A percentile compares a stretch with the other conserved stretches of the same genome.
Evolutionary conservation across 208 protist species (phyloP).

Genomic region (Crithidia thermophila): DNA sequence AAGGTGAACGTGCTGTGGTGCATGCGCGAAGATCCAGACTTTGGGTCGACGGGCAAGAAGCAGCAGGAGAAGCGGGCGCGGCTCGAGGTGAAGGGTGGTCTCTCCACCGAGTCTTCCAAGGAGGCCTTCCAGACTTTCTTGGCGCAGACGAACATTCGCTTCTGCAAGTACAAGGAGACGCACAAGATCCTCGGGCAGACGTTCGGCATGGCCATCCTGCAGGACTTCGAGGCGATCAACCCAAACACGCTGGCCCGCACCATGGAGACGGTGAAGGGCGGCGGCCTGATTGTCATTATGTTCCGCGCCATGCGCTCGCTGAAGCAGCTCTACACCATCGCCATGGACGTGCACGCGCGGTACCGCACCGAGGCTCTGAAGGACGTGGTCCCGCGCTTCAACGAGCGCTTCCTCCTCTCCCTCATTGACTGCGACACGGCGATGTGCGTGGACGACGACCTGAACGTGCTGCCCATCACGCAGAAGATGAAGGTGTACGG

Average conservation of each 20-base stretch:
- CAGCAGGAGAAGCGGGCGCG: conserved; percentile 96
- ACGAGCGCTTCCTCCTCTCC: conserved; percentile 99
- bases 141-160: conserved; percentile 98
- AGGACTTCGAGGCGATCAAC: conserved; percentile 99
- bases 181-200: conserved; percentile 99
- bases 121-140: conserved; percentile 99
- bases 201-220: conserved; percentile 98
- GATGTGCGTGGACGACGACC: conserved; percentile 98
- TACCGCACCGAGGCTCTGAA: conserved; percentile 86
- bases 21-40: conserved; percentile 99
- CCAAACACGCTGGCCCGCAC: conserved; percentile 99
- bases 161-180: conserved; percentile 99
- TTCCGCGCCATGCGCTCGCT: conserved; percentile 97
- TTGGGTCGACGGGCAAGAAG: conserved; percentile 94
- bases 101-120: conserved; percentile 94
- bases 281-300: conserved; percentile 98
- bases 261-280: conserved; percentile 99
- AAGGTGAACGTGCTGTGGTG: conserved; percentile 99
- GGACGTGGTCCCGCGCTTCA: conserved; percentile 98
- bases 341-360: conserved; percentile 99
- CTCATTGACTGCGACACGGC: conserved; percentile 95
- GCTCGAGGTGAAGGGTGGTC: conserved; percentile 94
- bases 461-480: conserved; percentile 98
- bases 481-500: conserved; percentile 72
- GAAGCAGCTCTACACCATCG: conserved; percentile 97